Base-by-base conservation (phyloP, 2,329 filamentous ascomycete species). In the Cadophora malorum region DNA sequence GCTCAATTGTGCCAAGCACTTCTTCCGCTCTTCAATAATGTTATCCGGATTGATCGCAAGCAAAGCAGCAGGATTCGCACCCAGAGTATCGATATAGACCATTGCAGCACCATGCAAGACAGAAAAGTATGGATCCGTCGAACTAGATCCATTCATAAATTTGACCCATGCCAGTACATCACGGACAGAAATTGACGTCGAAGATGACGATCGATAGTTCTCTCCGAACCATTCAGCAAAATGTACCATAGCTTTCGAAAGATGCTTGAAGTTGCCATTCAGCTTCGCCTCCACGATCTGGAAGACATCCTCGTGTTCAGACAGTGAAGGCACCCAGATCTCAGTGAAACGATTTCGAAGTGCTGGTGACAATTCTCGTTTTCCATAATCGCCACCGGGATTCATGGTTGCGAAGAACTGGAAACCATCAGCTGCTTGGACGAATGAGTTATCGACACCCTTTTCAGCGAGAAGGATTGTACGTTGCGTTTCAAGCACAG, bases 331-430 rank as follows among this genome's bases (percentile, higher is more conserved):
- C 0, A 98, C 96, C 96, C 96, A 99, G 9, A 99, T 97, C 79
- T 99, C 96, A 0, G 96, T 99, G 78, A 99, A 97, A 69, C 96
- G 92, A 78, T 99, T 99, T 56, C 96, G 88, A 68, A 99, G 82
- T 16, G 96, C 96, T 3, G 96, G 96, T 0, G 96, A 99, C 14
- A 99, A 85, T 79, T 99, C 96, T 74, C 95, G 93, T 81, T 99
- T 99, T 72, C 96, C 96, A 78, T 98, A 99, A 77, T 99, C 96
- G 56, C 96, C 96, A 62, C 96, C 96, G 9, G 96, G 96, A 73
- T 99, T 99, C 96, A 99, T 99, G 0, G 96, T 99, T 3, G 96
- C 95, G 68, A 99, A 88, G 79, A 99, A 97, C 76, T 99, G 94
- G 79, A 98, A 99, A 0, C 91, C 92, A 50, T 91, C 84, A 12